Evolutionary conservation across 2,329 filamentous ascomycete genomes (phyloP).

Genomic region (Hypoxylon sp.): DNA sequence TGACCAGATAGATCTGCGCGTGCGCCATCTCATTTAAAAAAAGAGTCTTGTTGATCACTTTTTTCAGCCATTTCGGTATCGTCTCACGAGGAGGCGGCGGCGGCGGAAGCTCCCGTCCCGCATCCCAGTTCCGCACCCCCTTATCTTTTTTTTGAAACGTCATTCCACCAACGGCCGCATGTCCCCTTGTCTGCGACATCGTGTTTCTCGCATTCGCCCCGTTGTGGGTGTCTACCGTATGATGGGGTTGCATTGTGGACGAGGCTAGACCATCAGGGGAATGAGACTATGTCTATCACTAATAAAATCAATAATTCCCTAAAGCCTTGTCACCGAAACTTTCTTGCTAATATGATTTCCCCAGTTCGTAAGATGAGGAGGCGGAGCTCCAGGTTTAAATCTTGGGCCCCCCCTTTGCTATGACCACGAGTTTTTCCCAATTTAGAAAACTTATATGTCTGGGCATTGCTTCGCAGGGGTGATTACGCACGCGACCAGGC

Average conservation of each 20-base stretch:
- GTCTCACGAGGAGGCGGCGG: slow-evolving; percentile 13
- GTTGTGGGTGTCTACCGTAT: not conserved
- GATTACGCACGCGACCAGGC: not conserved
- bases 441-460: not conserved
- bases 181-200: slow-evolving; percentile 4
- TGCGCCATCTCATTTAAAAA: slow-evolving; percentile 12
- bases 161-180: slow-evolving; percentile 1
- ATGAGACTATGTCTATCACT: not conserved
- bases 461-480: not conserved
- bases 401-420: not conserved
- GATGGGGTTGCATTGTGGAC: not conserved
- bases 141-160: slow-evolving; percentile 25
- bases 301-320: not conserved
- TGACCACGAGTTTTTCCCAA: not conserved
- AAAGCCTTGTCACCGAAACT: not conserved
- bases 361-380: slow-evolving; percentile 1
- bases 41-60: slow-evolving; percentile 21
- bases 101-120: slow-evolving; percentile 32
- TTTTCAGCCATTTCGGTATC: slow-evolving; percentile 11
- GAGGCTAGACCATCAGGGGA: slow-evolving; percentile 1
- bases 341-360: not conserved
- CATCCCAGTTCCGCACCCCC: not conserved
- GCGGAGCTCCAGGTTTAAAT: not conserved
- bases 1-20: slow-evolving; percentile 17
- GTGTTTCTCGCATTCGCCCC: not conserved